Base-by-base conservation (phyloP, 139 green algal genomes). In the Spirogloea muscicola region DNA sequence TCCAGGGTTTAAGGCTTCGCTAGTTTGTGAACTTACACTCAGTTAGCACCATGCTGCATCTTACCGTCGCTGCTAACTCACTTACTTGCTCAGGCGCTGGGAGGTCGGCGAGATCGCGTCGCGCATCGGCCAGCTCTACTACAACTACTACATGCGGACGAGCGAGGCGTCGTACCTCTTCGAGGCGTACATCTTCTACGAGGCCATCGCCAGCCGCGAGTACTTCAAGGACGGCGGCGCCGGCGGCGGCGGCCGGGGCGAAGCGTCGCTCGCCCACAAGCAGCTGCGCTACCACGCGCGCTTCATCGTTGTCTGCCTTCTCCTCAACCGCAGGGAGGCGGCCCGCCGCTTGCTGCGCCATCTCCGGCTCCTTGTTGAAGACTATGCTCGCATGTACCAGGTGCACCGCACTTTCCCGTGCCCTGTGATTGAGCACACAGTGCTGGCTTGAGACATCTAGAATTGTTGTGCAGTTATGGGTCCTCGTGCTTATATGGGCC, bases 221-320 rank as follows among this genome's bases (percentile, higher is more conserved):
- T 88, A 88, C 72, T 86, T 87, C 74, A 58, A 76, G 6, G 63
- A 49, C 6, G 18, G 57, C 57, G 3, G 49, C 58, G 2, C 1
- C 40, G n/a, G n/a, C n/a, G n/a, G n/a, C n/a, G 4, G 39, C 52
- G 16, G 67, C 69, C 44, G 74, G 65, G 41, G 55, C 0, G 61
- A 74, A 1, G 3, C 39, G 2, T 43, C 65, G 13, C 67, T 80
- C 40, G 75, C 80, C 60, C 33, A 76, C 55, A 84, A 90, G 82
- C 80, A 89, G 79, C 81, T 92, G 71, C 81, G 87, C 31, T 92
- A 86, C 83, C 83, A 86, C 67, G 87, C 84, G 31, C 86, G 88
- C 63, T 91, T 90, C 81, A 80, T 89, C 21, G 74, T 91, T 27
- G 87, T 92, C 33, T 91, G 88, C 70, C 86, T 92, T 37, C 80